Conservation (phyloP, 345 rosid genomes). For the Clarkia xantiana region DNA sequence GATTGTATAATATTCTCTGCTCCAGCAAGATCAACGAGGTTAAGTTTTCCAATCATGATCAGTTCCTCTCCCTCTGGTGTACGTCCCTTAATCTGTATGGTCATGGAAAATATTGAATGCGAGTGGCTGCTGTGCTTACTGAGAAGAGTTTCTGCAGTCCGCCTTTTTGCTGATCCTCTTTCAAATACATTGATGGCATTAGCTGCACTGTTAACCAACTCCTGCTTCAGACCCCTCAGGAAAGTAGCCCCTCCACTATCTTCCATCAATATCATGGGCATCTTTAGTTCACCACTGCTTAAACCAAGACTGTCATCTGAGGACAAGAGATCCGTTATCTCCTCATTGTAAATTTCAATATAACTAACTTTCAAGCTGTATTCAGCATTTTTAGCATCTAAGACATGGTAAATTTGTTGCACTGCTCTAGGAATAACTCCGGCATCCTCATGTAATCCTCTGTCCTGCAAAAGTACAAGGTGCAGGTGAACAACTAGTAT, state of each 20-base stretch:
- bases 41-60: slow-evolving; percentile 94
- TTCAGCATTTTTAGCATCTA: slow-evolving; percentile 83
- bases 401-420: slow-evolving; percentile 70
- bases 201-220: slow-evolving; percentile 78
- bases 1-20: slow-evolving; percentile 97
- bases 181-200: slow-evolving; percentile 92
- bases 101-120: slow-evolving; percentile 89
- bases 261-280: slow-evolving; percentile 92
- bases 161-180: slow-evolving; percentile 92
- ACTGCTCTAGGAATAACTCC: slow-evolving; percentile 98
- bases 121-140: slow-evolving; percentile 99
- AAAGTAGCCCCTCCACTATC: slow-evolving; percentile 96
- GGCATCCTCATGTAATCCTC: slow-evolving; percentile 86
- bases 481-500: slow-evolving; percentile 2
- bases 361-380: slow-evolving; percentile 95
- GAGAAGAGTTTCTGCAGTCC: slow-evolving; percentile 96
- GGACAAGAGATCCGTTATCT: slow-evolving; percentile 93
- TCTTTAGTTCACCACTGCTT: slow-evolving; percentile 70
- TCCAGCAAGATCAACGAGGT: slow-evolving; percentile 99
- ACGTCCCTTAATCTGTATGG: slow-evolving; percentile 86
- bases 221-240: slow-evolving; percentile 94
- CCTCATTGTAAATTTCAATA: slow-evolving; percentile 87
- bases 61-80: slow-evolving; percentile 99
- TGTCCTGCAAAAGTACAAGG: slow-evolving; percentile 51
- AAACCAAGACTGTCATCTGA: slow-evolving; percentile 65